Conservation (phyloP, 129 eudicot species). For the Artemisia tridentata region DNA sequence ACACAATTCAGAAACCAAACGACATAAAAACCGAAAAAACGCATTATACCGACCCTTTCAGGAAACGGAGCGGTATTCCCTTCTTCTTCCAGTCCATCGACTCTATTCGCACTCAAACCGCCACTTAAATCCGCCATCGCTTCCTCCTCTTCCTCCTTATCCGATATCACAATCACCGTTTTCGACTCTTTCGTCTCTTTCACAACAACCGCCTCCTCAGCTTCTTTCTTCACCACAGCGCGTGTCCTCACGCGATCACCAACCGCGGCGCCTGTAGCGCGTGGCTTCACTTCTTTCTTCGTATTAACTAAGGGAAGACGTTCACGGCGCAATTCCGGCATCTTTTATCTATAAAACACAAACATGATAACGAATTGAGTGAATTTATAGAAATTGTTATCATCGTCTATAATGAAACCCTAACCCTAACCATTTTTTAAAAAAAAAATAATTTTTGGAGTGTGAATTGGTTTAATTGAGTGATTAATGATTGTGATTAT, state of each 20-base stretch:
- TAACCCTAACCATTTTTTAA: slow-evolving; percentile 15
- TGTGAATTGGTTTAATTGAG: neutral
- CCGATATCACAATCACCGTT: slow-evolving; percentile 23
- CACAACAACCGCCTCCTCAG: slow-evolving; percentile 31
- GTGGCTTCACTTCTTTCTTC: neutral
- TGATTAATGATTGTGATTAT: neutral
- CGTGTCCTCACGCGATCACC: slow-evolving; percentile 54
- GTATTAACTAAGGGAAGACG: slow-evolving; percentile 38
- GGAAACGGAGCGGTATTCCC: slow-evolving; percentile 67
- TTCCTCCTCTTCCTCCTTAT: slow-evolving; percentile 10
- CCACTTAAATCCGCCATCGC: slow-evolving; percentile 68
- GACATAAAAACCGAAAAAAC: neutral
- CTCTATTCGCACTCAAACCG: slow-evolving; percentile 69
- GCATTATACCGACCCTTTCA: slow-evolving; percentile 46
- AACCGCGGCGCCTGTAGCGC: slow-evolving; percentile 11
- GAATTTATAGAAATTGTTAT: slow-evolving; percentile 22
- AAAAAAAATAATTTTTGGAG: neutral
- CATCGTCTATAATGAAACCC: slow-evolving; percentile 40
- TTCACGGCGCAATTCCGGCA: slow-evolving; percentile 61
- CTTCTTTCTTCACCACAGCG: slow-evolving; percentile 51
- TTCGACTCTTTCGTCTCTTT: slow-evolving; percentile 11
- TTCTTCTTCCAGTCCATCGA: slow-evolving; percentile 56
- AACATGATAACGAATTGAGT: slow-evolving; percentile 15
- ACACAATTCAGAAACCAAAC: neutral
- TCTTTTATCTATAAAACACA: slow-evolving; percentile 42